A percentile compares a stretch with the other conserved stretches of the same genome.
Evolutionary conservation across 2,329 filamentous ascomycete genomes (phyloP).

Genomic region (Cladosporium sp.): DNA sequence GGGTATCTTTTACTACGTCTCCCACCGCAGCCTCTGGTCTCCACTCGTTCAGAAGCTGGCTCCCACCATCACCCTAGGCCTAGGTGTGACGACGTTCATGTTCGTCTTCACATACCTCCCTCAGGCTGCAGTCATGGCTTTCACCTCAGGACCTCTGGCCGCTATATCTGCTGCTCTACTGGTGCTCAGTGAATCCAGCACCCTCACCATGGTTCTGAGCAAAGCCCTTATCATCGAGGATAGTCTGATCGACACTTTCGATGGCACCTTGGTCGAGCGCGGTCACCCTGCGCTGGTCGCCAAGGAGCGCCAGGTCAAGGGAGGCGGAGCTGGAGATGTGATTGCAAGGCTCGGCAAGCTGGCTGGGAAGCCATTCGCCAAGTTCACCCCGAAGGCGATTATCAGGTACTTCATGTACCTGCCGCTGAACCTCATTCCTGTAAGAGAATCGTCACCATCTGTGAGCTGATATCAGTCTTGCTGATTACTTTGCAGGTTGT

Average conservation of each 20-base stretch:
- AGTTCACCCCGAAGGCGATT: slow-evolving; percentile 52
- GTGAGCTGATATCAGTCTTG: background rate
- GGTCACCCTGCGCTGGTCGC: slow-evolving; percentile 59
- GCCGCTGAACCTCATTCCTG: slow-evolving; percentile 84
- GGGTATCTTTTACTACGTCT: slow-evolving; percentile 56
- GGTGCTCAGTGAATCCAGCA: slow-evolving; percentile 48
- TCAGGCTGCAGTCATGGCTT: slow-evolving; percentile 72
- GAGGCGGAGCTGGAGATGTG: slow-evolving; percentile 42
- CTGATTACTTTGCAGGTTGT: slow-evolving; percentile 46
- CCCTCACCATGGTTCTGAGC: slow-evolving; percentile 48
- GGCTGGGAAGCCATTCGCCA: slow-evolving; percentile 48
- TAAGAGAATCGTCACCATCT: background rate
- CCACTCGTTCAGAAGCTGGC: slow-evolving; percentile 52
- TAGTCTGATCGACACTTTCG: slow-evolving; percentile 81
- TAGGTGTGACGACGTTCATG: slow-evolving; percentile 55
- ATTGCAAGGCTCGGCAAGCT: slow-evolving; percentile 53
- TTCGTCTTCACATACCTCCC: slow-evolving; percentile 83
- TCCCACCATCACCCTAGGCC: slow-evolving; percentile 62
- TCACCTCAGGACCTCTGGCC: slow-evolving; percentile 78
- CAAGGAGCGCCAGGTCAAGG: slow-evolving; percentile 66
- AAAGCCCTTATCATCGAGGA: slow-evolving; percentile 74
- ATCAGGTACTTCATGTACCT: slow-evolving; percentile 78
- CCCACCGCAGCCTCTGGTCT: slow-evolving; percentile 53
- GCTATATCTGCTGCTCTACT: slow-evolving; percentile 66
- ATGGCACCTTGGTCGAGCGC: slow-evolving; percentile 57